phyloP scores from a whole-genome alignment of 1,284 basidiomycete genomes.

The Laetiporus sulphureus region DNA sequence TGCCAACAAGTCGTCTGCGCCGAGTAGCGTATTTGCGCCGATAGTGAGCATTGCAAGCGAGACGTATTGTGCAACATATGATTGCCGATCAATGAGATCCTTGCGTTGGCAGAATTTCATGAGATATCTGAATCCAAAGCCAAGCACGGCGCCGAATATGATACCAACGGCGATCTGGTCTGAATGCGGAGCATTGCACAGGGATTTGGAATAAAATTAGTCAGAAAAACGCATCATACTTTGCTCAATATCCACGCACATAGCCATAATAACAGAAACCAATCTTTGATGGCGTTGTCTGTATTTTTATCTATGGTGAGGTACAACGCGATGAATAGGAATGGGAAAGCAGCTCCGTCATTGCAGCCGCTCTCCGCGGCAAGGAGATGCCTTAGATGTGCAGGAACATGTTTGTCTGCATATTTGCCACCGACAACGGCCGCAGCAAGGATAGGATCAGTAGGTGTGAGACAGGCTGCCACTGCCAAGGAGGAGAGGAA shows the following conservation, averaged over 20 bases:
- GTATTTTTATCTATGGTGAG: slow-evolving; percentile 69
- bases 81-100: slow-evolving; percentile 92
- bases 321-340: slow-evolving; percentile 91
- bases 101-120: slow-evolving; percentile 94
- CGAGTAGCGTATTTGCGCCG: slow-evolving; percentile 79
- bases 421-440: slow-evolving; percentile 95
- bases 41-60: slow-evolving; percentile 78
- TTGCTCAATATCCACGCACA: slow-evolving; percentile 41
- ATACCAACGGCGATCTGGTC: slow-evolving; percentile 85
- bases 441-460: slow-evolving; percentile 90
- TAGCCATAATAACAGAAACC: slow-evolving; percentile 83
- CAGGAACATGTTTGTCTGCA: slow-evolving; percentile 96
- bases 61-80: slow-evolving; percentile 77
- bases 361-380: slow-evolving; percentile 93
- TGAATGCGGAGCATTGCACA: slow-evolving; percentile 22
- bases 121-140: slow-evolving; percentile 81
- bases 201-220: too few species aligned
- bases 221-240: background rate
- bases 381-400: slow-evolving; percentile 86
- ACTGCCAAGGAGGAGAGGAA: slow-evolving; percentile 87
- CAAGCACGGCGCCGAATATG: slow-evolving; percentile 75
- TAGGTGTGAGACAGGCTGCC: slow-evolving; percentile 93
- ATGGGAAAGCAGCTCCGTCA: slow-evolving; percentile 95
- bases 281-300: slow-evolving; percentile 66
- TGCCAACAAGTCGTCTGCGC: slow-evolving; percentile 91